A percentile compares a stretch with the other conserved stretches of the same genome.
These are phyloP conservation scores for Pseudotsuga menziesii DNA, from an alignment of 75 land plant species.

Conservation along the genomic window DNA sequence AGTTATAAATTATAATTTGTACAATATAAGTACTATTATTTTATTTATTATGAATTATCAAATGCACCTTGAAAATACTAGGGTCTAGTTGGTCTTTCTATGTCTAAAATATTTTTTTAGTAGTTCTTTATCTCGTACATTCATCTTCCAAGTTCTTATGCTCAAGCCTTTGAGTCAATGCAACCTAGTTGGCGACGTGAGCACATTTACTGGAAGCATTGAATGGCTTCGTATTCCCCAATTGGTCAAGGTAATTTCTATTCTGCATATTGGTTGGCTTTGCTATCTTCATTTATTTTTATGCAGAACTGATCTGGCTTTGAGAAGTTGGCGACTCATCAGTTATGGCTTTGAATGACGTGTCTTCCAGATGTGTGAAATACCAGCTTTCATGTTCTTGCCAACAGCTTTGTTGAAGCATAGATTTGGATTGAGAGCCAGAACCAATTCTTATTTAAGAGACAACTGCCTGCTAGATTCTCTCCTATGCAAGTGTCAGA, in stretches of 20 bases:
- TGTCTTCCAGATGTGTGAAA: conserved; percentile 4
- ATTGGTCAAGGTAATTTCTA: conserved; percentile 5
- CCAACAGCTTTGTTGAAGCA: conserved; percentile 3
- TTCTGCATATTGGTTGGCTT: neutral
- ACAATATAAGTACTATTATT: conserved; percentile 7
- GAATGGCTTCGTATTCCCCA: neutral
- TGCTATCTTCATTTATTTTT: neutral
- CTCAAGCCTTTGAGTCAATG: conserved; percentile 3
- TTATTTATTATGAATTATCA: conserved; percentile 8
- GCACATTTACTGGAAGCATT: conserved; percentile 15
- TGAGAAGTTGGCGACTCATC: neutral
- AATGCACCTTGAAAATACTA: neutral
- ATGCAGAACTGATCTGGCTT: neutral
- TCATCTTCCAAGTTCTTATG: conserved; percentile 7
- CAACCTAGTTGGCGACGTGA: conserved; percentile 6
- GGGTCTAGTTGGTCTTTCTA: conserved; percentile 3
- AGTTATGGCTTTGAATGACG: neutral
- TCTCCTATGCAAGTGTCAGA: conserved; percentile 2
- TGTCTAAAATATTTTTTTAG: neutral
- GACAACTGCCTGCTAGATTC: conserved; percentile 2
- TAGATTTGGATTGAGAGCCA: conserved; percentile 1
- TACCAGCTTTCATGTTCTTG: neutral
- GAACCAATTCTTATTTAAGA: conserved; percentile 5
- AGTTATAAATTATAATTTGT: conserved; percentile 6
- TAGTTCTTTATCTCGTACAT: neutral